These are phyloP conservation scores for Raphanus hybrid DNA, from an alignment of 441 rosid genomes.

Conservation along the genomic window DNA sequence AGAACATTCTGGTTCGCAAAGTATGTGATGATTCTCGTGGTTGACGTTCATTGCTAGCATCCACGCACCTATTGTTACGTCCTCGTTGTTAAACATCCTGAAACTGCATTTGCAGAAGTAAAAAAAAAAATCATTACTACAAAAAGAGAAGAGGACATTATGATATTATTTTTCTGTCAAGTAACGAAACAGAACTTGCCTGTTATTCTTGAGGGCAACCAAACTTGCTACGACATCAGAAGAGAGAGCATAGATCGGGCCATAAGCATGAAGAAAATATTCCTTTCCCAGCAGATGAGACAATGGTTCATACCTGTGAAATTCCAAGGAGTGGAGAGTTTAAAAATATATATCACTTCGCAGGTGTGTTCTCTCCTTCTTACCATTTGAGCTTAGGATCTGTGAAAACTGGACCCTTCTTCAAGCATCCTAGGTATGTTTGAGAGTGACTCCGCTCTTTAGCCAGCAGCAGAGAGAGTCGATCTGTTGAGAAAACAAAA, in stretches of 20 bases:
- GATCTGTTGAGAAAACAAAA: conserved; percentile 51
- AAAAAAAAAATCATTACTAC: neutral
- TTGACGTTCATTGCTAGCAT: conserved; percentile 97
- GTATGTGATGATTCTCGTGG: conserved; percentile 72
- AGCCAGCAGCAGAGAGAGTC: conserved; percentile 78
- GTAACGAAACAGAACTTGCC: conserved; percentile 50
- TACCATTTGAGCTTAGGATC: conserved; percentile 88
- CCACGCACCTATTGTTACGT: conserved; percentile 94
- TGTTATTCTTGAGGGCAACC: conserved; percentile 80
- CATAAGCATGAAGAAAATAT: conserved; percentile 95
- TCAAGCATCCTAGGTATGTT: conserved; percentile 95
- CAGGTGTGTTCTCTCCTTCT: conserved; percentile 26
- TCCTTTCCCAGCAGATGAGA: conserved; percentile 74
- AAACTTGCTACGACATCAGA: conserved; percentile 88
- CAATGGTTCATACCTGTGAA: conserved; percentile 86
- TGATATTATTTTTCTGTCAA: neutral
- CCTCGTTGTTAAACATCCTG: conserved; percentile 97
- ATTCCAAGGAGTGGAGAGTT: neutral
- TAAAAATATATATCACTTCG: neutral
- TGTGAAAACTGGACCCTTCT: conserved; percentile 85
- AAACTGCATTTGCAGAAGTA: conserved; percentile 51
- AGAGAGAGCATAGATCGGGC: conserved; percentile 95
- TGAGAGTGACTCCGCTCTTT: conserved; percentile 79
- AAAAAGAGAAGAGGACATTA: neutral
- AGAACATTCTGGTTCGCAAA: conserved; percentile 72